A percentile compares a stretch with the other conserved stretches of the same genome.
Evolutionary conservation across 2,329 filamentous ascomycete species (phyloP).

Genomic region (Dothideomycetes sp.): DNA sequence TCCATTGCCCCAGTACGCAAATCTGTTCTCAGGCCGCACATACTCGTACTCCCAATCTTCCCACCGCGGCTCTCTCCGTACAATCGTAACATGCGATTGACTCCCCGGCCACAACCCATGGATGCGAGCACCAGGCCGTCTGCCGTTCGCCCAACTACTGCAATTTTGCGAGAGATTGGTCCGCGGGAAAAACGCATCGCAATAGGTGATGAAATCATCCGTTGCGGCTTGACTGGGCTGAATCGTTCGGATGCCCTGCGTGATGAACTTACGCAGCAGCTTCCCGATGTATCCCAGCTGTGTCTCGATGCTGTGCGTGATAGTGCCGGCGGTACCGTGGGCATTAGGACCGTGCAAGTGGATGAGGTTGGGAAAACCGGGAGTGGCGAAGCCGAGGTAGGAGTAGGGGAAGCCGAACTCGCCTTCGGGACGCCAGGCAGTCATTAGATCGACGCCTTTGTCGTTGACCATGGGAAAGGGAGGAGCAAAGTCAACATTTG

Average conservation of each 20-base stretch:
- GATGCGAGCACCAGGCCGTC: slow-evolving; percentile 48
- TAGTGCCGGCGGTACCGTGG: slow-evolving; percentile 50
- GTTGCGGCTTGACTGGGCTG: slow-evolving; percentile 46
- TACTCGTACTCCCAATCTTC: slow-evolving; percentile 48
- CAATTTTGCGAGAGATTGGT: slow-evolving; percentile 51
- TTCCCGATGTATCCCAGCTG: slow-evolving; percentile 57
- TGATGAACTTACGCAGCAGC: slow-evolving; percentile 53
- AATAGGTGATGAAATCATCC: slow-evolving; percentile 25
- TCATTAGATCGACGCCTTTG: slow-evolving; percentile 34
- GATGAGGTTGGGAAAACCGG: slow-evolving; percentile 57
- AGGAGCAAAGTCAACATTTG: slow-evolving; percentile 20
- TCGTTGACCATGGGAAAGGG: slow-evolving; percentile 48
- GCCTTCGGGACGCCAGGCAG: slow-evolving; percentile 46
- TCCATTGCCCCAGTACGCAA: slow-evolving; percentile 58
- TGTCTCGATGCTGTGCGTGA: slow-evolving; percentile 56
- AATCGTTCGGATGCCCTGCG: slow-evolving; percentile 55
- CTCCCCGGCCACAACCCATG: slow-evolving; percentile 62
- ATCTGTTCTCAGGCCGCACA: slow-evolving; percentile 36
- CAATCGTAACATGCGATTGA: slow-evolving; percentile 48
- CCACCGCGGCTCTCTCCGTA: slow-evolving; percentile 46
- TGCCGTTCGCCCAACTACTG: slow-evolving; percentile 63
- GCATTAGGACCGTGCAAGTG: slow-evolving; percentile 48
- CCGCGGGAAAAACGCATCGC: slow-evolving; percentile 38
- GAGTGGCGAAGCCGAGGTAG: slow-evolving; percentile 53
- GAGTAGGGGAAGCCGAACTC: slow-evolving; percentile 53